Conservation (phyloP, 2,329 filamentous ascomycete genomes). For the Parasarocladium wereldwijsianum region DNA sequence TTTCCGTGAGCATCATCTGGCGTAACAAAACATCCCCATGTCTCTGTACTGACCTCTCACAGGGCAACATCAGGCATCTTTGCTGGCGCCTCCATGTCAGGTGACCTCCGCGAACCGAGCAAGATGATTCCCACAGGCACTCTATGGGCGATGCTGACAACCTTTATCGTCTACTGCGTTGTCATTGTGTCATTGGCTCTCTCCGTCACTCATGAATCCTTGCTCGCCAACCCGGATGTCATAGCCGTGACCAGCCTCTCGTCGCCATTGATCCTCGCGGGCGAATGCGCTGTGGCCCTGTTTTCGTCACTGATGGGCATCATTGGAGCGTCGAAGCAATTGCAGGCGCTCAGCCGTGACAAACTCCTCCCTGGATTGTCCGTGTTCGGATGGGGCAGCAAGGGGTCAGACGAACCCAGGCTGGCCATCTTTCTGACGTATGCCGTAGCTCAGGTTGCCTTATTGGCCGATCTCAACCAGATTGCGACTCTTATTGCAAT, state of each 20-base stretch:
- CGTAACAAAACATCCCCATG: conserved; percentile 15
- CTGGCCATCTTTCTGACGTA: conserved; percentile 66
- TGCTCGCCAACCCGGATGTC: conserved; percentile 63
- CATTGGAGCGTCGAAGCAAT: conserved; percentile 69
- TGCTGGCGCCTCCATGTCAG: conserved; percentile 78
- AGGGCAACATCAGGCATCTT: conserved; percentile 41
- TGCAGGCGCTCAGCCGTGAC: conserved; percentile 72
- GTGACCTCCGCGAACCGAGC: conserved; percentile 69
- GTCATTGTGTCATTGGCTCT: conserved; percentile 69
- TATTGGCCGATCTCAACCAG: conserved; percentile 73
- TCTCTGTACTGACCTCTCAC: conserved; percentile 10
- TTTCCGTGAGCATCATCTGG: conserved; percentile 42
- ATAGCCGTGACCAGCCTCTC: conserved; percentile 74
- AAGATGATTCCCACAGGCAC: conserved; percentile 78
- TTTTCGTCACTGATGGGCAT: conserved; percentile 83
- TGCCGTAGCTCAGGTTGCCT: conserved; percentile 59
- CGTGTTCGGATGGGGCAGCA: conserved; percentile 60
- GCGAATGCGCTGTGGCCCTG: conserved; percentile 68
- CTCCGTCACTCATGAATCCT: conserved; percentile 58
- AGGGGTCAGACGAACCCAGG: conserved; percentile 58
- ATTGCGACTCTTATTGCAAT: conserved; percentile 85
- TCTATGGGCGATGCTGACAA: conserved; percentile 60
- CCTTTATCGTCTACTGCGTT: conserved; percentile 59
- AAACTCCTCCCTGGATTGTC: conserved; percentile 62
- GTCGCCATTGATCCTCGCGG: conserved; percentile 56